Percentiles rank a stretch among this genome's conserved stretches.
These are phyloP conservation scores for Primulina eburnea DNA, from an alignment of 257 asterid species.

Conservation along the genomic window DNA sequence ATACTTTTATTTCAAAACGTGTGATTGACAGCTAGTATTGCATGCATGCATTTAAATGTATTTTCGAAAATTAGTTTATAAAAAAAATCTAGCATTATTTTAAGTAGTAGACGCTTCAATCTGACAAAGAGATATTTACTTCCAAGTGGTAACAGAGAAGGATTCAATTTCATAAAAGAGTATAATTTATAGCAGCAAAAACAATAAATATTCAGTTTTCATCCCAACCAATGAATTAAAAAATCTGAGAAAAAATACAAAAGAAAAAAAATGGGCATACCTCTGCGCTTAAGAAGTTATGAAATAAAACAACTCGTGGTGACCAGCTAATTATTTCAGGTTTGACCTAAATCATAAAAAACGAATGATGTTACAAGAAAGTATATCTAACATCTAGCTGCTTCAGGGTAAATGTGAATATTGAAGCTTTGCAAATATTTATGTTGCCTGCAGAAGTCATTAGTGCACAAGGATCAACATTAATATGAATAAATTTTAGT, in stretches of 20 bases:
- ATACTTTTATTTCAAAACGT: too few relatives aligned
- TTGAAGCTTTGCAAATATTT: constrained; percentile 9
- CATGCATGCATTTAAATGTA: too few relatives aligned
- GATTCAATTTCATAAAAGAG: neutral
- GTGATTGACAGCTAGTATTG: too few relatives aligned
- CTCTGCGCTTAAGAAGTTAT: constrained; percentile 74
- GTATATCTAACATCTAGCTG: neutral
- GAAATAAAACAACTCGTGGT: constrained; percentile 65
- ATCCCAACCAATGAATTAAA: neutral
- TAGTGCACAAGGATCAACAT: neutral
- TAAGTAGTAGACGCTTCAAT: too few relatives aligned
- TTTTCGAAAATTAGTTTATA: too few relatives aligned
- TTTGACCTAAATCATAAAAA: constrained; percentile 49
- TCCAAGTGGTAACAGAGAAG: neutral
- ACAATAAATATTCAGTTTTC: neutral
- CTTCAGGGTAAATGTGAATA: neutral
- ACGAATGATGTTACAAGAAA: constrained; percentile 13
- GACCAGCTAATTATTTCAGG: constrained; percentile 85
- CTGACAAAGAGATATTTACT: neutral
- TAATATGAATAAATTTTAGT: neutral
- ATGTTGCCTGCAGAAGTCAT: neutral
- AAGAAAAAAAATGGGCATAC: constrained; percentile 35
- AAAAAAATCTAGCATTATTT: too few relatives aligned
- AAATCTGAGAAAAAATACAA: neutral
- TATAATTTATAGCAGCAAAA: neutral